Evolutionary conservation across 139 green algal species (phyloP), one percentile per base, ranked within the genome.

Genomic region (Nannochloris sp.): DNA sequence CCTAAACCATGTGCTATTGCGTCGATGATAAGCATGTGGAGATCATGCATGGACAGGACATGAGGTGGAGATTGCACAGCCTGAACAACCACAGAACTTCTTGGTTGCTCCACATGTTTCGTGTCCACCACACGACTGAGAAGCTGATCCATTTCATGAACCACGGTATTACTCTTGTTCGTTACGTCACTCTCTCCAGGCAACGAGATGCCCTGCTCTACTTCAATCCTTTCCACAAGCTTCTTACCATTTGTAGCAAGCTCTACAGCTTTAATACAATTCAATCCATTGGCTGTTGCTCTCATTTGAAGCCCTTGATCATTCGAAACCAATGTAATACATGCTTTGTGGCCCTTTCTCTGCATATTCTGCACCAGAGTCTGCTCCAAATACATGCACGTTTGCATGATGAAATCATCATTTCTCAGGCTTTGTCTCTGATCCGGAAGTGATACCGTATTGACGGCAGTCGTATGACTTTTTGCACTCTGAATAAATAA

Each of bases 341-440:
- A 57, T 2, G 57, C 40, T 10, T 14, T 31, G 11, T 63, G 62
- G 2, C 68, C 68, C 0, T 19, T 43, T 5, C 2, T 23, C 12
- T 18, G 18, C 37, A 75, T 16, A 4, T 49, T 15, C 4, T 8
- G 50, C 16, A 61, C 59, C n/a, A 64, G 36, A 2, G 48, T 37
- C 3, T 15, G 14, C 2, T 37, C 16, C 24, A 62, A 69, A n/a
- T 44, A 49, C 58, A 69, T 43, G 27, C 57, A 57, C 9, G 50
- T 77, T 53, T 73, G 64, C 23, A 77, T 25, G 12, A 77, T 77
- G n/a, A 60, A 37, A 68, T 72, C 64, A 27, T 77, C 70, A 44
- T 76, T 76, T 19, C 57, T 48, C 36, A 75, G 31, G 40, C 56
- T 16, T 2, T 18, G 23, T 2, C 37, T 27, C 16, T 60, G 44